These are phyloP conservation scores for Boletus smithii DNA, from an alignment of 1,284 basidiomycete species.

Conservation along the genomic window DNA sequence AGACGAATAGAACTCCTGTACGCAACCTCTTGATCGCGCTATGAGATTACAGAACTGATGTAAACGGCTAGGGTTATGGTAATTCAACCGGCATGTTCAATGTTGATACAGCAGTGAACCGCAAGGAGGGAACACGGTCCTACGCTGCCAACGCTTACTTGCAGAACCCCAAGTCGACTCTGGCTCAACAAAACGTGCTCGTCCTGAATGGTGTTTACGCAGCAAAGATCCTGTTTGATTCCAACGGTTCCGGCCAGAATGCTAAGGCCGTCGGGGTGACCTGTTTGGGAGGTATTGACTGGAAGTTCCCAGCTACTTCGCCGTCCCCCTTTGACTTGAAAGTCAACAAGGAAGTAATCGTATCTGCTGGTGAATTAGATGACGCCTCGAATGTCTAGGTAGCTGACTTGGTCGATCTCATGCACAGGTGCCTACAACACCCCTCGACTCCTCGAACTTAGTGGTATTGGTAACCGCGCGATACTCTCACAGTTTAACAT, in stretches of 20 bases:
- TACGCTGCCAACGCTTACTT: conserved; percentile 23
- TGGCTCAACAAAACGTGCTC: conserved; percentile 18
- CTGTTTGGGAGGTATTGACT: conserved; percentile 17
- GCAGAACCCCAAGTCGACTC: conserved; percentile 8
- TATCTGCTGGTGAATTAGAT: conserved; percentile 16
- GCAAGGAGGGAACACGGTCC: conserved; percentile 16
- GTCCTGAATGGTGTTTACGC: conserved; percentile 11
- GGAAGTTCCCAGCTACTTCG: conserved; percentile 1
- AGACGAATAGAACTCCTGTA: conserved; percentile 18
- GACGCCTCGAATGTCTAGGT: neutral
- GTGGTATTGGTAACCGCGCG: conserved; percentile 13
- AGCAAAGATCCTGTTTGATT: conserved; percentile 15
- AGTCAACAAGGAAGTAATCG: conserved; percentile 12
- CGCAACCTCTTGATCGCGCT: neutral
- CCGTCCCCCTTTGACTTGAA: conserved; percentile 5
- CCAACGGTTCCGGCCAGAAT: neutral
- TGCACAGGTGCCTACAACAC: conserved; percentile 17
- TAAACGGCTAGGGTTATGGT: conserved; percentile 12
- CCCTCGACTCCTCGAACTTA: conserved; percentile 21
- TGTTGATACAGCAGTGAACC: conserved; percentile 19
- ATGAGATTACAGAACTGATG: conserved; percentile 3
- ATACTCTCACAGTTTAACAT: conserved; percentile 20
- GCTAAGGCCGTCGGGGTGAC: conserved; percentile 12
- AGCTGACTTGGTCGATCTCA: neutral
- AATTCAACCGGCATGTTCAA: conserved; percentile 25